Evolutionary conservation across 2,329 filamentous ascomycete genomes (phyloP).

Genomic region (Plenodomus tracheiphilus): DNA sequence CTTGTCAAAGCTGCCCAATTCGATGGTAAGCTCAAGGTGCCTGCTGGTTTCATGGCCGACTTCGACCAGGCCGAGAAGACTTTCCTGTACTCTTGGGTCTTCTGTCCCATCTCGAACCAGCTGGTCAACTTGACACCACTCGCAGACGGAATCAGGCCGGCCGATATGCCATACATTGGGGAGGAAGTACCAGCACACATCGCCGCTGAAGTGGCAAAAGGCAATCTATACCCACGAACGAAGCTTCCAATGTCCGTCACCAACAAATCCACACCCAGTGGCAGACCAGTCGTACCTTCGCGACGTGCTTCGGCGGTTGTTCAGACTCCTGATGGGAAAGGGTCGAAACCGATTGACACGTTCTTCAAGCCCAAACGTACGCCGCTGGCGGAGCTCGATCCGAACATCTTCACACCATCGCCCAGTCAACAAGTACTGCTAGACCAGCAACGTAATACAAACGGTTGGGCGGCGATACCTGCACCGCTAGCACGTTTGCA

Average conservation of each 20-base stretch:
- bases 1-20: conserved; percentile 83
- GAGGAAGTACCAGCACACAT: conserved; percentile 68
- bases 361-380: conserved; percentile 68
- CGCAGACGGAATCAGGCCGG: conserved; percentile 63
- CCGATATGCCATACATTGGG: conserved; percentile 82
- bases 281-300: conserved; percentile 46
- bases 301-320: conserved; percentile 16
- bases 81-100: conserved; percentile 93
- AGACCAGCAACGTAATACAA: conserved; percentile 54
- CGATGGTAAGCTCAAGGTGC: conserved; percentile 81
- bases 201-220: conserved; percentile 74
- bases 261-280: conserved; percentile 38
- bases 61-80: conserved; percentile 90
- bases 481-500: conserved; percentile 48
- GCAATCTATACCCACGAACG: conserved; percentile 87
- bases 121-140: conserved; percentile 76
- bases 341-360: conserved; percentile 62
- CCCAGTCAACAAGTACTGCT: conserved; percentile 65
- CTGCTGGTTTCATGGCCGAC: conserved; percentile 75
- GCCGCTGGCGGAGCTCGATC: conserved; percentile 68
- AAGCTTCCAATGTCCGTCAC: conserved; percentile 63
- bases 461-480: conserved; percentile 59
- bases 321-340: conserved; percentile 58
- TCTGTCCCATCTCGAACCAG: conserved; percentile 71
- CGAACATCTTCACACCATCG: conserved; percentile 68